Evolutionary conservation across 306 rosid genomes (phyloP), one percentile per base, ranked within the genome.

Genomic region (Quercus aquifolioides): DNA sequence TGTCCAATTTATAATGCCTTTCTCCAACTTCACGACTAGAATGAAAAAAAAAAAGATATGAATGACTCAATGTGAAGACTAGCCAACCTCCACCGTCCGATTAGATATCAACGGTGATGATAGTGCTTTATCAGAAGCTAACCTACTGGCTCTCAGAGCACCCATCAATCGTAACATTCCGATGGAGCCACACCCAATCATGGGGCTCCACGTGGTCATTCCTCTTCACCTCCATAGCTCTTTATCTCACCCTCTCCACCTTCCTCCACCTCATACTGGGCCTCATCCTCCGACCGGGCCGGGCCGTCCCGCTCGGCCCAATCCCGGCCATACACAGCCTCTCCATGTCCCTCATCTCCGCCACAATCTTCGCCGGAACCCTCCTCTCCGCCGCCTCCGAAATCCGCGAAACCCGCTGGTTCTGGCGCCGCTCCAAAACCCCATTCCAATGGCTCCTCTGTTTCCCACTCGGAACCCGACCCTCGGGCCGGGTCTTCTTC

Each of bases 171-270:
- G 92, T 92, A 4, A 82, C 87, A 0, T 94, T 94, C 90, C 94
- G 97, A 0, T 94, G 98, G 98, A 89, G 85, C 73, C 90, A 83
- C 73, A 6, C 89, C 55, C 90, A 87, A 49, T 88, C 87, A 4
- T 94, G 91, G 92, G 97, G 99, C 6, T 91, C 97, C 68, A 90
- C 97, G 17, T 94, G 99, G 99, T 90, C 88, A 10, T 94, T 94
- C 77, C 97, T 94, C 77, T 70, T 94, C 83, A 46, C 86, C 82
- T 84, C 99, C 33, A 87, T 94, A 56, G 46, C 76, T 59, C 4
- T 76, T 18, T 92, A 91, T 87, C 69, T 94, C 69, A 0, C 74
- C 75, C 31, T 84, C 31, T 87, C 94, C 3, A 20, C 86, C 79
- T n/a, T 83, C 38, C 86, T 92, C 78, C 92, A 86, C 59, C 78